Evolutionary conservation across 2,329 filamentous ascomycete genomes (phyloP), one percentile per base, ranked within the genome.

Genomic region (Fusarium setosum): DNA sequence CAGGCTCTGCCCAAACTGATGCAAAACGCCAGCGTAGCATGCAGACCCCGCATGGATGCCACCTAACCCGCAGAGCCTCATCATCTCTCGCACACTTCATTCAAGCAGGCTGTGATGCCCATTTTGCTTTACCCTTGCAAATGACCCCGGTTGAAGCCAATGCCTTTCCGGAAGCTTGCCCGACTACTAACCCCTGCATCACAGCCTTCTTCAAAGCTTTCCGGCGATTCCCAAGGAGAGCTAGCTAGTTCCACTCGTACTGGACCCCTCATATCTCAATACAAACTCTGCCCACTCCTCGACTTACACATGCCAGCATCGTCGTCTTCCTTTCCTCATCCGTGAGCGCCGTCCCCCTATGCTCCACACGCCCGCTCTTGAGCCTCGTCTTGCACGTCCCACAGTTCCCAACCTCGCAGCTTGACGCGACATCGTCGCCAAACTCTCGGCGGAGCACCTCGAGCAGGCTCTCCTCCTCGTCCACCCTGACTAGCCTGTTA

Each of bases 391-490:
- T 82, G 70, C 84, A 87, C 4, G 84, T 86, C 1, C 82, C 84
- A 51, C 84, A 86, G 59, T 85, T 86, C 0, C 84, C 84, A 2
- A 84, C 84, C 66, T 84, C 81, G 64, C 84, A 87, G 61, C 82
- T 84, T 15, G 81, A 84, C 1, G 81, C 74, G 3, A 84, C 72
- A 6, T 80, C 79, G n/a, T n/a, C n/a, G 1, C 76, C 75, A 52
- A 83, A 81, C 45, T 80, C 73, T 26, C 73, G 74, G 61, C 79
- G 76, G 34, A 87, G 74, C 4, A 80, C 82, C 66, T 85, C 82
- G 4, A 86, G 74, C 13, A 86, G 71, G 26, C 80, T 84, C 71
- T 86, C 83, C 5, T 85, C 83, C 26, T 72, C 77, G 5, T 74
- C 78, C 0, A 86, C 84, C 15, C 80, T 73, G 7, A 90, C 59